Evolutionary conservation across 2,329 filamentous ascomycete genomes (phyloP).

Genomic region (Pseudopyricularia cyperi): DNA sequence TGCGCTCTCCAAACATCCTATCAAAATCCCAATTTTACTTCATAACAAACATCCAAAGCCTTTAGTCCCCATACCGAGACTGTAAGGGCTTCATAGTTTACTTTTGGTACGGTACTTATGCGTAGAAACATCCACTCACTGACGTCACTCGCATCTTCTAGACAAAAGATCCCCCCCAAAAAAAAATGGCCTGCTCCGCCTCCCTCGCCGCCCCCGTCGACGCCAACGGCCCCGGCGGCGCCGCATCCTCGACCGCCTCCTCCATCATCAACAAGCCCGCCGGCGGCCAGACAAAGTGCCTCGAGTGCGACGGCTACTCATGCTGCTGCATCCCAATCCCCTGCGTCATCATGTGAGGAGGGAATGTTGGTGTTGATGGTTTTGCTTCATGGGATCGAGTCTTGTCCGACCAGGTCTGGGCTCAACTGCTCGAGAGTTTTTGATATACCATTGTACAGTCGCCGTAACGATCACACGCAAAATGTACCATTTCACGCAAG

Average conservation of each 20-base stretch:
- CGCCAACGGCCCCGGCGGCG: slow-evolving; percentile 32
- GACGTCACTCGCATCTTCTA: not conserved
- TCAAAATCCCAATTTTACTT: too few species aligned
- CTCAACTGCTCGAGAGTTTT: not conserved
- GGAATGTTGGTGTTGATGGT: not conserved
- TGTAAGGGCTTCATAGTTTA: too few species aligned
- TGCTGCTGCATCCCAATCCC: slow-evolving; percentile 43
- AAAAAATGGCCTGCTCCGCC: slow-evolving; percentile 19
- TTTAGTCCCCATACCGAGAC: too few species aligned
- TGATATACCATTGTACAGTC: too few species aligned
- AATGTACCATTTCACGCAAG: too few species aligned
- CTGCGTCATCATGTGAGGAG: slow-evolving; percentile 31
- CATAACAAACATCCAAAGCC: too few species aligned
- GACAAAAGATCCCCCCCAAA: not conserved
- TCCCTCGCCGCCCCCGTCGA: slow-evolving; percentile 18
- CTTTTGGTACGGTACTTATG: too few species aligned
- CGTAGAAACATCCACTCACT: not conserved
- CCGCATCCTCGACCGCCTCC: slow-evolving; percentile 33
- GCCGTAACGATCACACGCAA: too few species aligned
- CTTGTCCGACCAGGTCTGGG: not conserved
- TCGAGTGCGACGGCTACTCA: slow-evolving; percentile 35
- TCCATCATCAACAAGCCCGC: slow-evolving; percentile 36
- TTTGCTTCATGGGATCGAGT: not conserved
- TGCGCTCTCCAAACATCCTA: too few species aligned
- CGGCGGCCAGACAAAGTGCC: slow-evolving; percentile 30